Base-by-base conservation (phyloP, 2,329 filamentous ascomycete species). In the Beauveria varroae region DNA sequence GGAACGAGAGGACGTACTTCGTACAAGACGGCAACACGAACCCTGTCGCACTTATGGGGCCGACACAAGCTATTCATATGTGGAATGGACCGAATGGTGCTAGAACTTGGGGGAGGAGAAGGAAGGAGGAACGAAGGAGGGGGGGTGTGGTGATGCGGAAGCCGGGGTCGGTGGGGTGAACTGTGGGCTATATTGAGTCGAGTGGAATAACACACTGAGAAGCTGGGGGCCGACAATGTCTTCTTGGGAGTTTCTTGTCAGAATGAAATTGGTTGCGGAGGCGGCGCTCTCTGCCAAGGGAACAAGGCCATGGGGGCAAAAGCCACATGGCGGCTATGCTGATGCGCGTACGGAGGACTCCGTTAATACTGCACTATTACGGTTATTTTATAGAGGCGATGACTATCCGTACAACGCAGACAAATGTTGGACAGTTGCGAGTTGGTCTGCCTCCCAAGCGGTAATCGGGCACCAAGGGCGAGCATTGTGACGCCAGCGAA, bases 141-240 rank as follows among this genome's bases (percentile, higher is more conserved):
- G 56, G 56, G 56, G 37, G 56, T 50, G 46, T 30, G 56, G 56
- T 58, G 46, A 50, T 50, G 56, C 56, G 56, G 56, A 58, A 58
- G 56, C 56, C 46, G 56, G 46, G 56, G 37, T 43, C 30, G 46
- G 56, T 51, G 46, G 44, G 34, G 44, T 49, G 56, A 16, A 28
- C 30, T 34, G 30, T 34, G 30, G 30, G 30, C 22, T 51, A 43
- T 58, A 16, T 50, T 9, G 34, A 50, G 46, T 26, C 22, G 34
- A 58, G 46, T 53, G 30, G 34, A 20, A 22, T 43, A 24, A 51
- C 43, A 22, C 46, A 41, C 20, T 20, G 43, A 47, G 20, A 14
- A 46, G 9, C 20, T n/a, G 40, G 40, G 40, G 18, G 40, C 16
- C 40, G 12, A 5, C 22, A 37, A 14, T 22, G 5, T 24, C 6